phyloP scores from a whole-genome alignment of 495 filamentous ascomycete genomes.

The Tuber magnatum region DNA sequence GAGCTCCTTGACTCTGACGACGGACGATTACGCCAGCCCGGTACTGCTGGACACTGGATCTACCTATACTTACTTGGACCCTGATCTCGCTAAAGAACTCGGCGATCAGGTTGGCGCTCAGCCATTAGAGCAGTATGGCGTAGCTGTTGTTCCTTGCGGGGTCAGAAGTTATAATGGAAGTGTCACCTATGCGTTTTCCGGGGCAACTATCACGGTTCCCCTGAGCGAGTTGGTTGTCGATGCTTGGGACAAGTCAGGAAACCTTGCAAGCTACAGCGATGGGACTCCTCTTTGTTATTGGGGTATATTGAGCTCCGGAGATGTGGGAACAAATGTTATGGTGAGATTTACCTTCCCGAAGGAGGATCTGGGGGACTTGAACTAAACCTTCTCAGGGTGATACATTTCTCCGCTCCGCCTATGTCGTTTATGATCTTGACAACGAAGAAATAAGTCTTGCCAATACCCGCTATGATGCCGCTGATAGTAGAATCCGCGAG shows the following conservation, averaged over 20 bases:
- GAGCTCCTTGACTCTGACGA: slow-evolving; percentile 43
- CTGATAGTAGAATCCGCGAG: slow-evolving; percentile 57
- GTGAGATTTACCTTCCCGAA: slow-evolving; percentile 13
- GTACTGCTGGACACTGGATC: slow-evolving; percentile 88
- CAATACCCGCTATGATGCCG: slow-evolving; percentile 74
- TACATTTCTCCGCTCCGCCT: slow-evolving; percentile 85
- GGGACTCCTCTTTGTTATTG: slow-evolving; percentile 61
- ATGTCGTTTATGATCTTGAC: slow-evolving; percentile 82
- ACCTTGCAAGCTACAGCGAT: slow-evolving; percentile 53
- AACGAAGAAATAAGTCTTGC: slow-evolving; percentile 86
- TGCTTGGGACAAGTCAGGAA: slow-evolving; percentile 47
- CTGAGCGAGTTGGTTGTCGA: slow-evolving; percentile 73
- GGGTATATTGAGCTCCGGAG: slow-evolving; percentile 64
- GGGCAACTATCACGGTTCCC: slow-evolving; percentile 60
- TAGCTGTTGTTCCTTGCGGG: slow-evolving; percentile 67
- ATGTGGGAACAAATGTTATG: slow-evolving; percentile 58
- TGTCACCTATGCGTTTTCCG: slow-evolving; percentile 63
- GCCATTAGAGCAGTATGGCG: slow-evolving; percentile 48
- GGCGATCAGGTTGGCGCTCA: slow-evolving; percentile 58
- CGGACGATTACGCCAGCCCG: slow-evolving; percentile 53
- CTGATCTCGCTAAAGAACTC: slow-evolving; percentile 56
- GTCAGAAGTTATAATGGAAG: slow-evolving; percentile 52
- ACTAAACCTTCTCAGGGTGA: slow-evolving; percentile 53
- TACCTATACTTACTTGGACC: slow-evolving; percentile 79
- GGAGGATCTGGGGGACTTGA: neutral